These are phyloP conservation scores for Cordyceps cateniannulata DNA, from an alignment of 2,329 filamentous ascomycete species.

Conservation along the genomic window DNA sequence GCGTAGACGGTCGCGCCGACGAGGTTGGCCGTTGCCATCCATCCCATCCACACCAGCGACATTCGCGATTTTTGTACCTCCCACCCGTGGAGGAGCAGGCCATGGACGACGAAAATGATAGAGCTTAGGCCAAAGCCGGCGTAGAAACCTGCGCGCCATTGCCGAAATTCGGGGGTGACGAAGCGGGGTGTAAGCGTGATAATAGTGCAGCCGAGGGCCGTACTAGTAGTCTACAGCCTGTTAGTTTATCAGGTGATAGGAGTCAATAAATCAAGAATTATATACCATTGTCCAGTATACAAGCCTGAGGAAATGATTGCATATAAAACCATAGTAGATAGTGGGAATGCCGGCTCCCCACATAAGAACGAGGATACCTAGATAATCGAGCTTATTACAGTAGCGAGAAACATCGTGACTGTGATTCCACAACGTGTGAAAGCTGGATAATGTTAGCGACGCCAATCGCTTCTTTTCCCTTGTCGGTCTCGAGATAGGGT, in stretches of 20 bases:
- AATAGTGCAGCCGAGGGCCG: constrained; percentile 12
- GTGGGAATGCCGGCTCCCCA: constrained; percentile 11
- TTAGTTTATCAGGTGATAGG: background rate
- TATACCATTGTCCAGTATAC: constrained; percentile 16
- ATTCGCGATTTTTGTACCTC: constrained; percentile 15
- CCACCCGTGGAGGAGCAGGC: constrained; percentile 14
- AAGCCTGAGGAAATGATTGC: constrained; percentile 12
- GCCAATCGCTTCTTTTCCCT: background rate
- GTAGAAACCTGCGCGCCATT: constrained; percentile 15
- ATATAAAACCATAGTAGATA: constrained; percentile 16
- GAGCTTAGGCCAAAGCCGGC: constrained; percentile 16
- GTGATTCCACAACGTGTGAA: constrained; percentile 10
- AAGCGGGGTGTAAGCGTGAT: constrained; percentile 15
- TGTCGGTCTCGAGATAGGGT: background rate
- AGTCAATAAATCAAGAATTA: too few species aligned
- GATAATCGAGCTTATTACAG: constrained; percentile 10
- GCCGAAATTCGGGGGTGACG: constrained; percentile 11
- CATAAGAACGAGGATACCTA: constrained; percentile 11
- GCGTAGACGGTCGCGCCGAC: constrained; percentile 14
- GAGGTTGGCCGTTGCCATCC: constrained; percentile 15
- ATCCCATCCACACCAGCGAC: constrained; percentile 14
- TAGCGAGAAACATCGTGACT: background rate
- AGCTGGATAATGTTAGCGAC: background rate
- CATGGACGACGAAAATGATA: constrained; percentile 16
- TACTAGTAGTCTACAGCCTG: constrained; percentile 7